Conservation (phyloP, 768 basidiomycete species). For the Lyophyllum atratum region DNA sequence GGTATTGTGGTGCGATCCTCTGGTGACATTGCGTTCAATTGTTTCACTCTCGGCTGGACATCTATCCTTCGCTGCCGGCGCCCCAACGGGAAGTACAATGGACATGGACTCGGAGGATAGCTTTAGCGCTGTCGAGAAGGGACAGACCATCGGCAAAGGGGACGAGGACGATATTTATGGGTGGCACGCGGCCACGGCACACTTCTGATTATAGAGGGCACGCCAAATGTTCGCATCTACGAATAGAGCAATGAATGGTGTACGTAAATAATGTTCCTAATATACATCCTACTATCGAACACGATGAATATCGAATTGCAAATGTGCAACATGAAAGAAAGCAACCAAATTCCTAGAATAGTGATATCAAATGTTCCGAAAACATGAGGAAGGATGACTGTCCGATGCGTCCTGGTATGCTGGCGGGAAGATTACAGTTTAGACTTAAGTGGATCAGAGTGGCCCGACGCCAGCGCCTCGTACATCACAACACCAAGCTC, state of each 20-base stretch:
- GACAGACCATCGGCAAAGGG: not conserved
- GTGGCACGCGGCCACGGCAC: not conserved
- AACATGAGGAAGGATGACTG: not conserved
- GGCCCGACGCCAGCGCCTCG: constrained; percentile 9
- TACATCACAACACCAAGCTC: constrained; percentile 18
- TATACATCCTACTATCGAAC: not conserved
- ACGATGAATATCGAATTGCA: not conserved
- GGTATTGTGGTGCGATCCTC: too few species aligned
- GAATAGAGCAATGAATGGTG: not conserved
- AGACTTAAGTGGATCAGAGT: not conserved
- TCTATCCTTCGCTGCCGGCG: not conserved
- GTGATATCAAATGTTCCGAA: too few species aligned
- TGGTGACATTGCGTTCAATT: too few species aligned
- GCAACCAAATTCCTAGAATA: too few species aligned
- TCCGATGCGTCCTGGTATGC: not conserved
- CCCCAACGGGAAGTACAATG: not conserved
- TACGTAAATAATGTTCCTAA: not conserved
- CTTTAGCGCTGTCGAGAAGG: not conserved
- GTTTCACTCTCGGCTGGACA: constrained; percentile 1
- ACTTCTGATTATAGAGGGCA: not conserved
- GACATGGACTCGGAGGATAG: not conserved
- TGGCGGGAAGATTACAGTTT: not conserved
- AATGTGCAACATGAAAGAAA: not conserved
- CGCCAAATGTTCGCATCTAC: not conserved
- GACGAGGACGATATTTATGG: not conserved